Evolutionary conservation across 495 filamentous ascomycete genomes (phyloP).

Genomic region (Penicillium bialowiezense): DNA sequence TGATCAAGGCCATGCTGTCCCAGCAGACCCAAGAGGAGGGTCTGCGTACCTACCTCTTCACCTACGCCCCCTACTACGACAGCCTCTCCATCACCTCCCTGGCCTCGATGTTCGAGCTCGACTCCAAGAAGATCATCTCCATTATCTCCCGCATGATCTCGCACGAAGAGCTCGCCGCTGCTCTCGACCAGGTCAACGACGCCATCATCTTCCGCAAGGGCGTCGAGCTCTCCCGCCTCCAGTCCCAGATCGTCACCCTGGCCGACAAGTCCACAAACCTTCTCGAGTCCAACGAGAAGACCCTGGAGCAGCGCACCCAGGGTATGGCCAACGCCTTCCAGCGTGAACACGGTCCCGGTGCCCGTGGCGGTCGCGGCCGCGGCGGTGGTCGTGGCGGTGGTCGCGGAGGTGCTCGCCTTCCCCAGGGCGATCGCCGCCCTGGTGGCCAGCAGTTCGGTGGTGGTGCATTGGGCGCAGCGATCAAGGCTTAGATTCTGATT

Average conservation of each 20-base stretch:
- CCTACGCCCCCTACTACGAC: constrained; percentile 98
- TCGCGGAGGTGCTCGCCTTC: constrained; percentile 59
- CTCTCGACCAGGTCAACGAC: constrained; percentile 94
- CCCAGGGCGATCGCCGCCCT: constrained; percentile 47
- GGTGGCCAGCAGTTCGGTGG: constrained; percentile 62
- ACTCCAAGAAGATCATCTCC: constrained; percentile 82
- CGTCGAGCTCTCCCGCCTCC: constrained; percentile 92
- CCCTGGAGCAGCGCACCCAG: constrained; percentile 92
- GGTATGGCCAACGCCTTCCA: constrained; percentile 94
- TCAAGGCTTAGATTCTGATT: constrained; percentile 54
- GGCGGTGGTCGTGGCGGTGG: constrained; percentile 68
- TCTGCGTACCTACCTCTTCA: constrained; percentile 97
- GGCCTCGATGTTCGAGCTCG: constrained; percentile 90
- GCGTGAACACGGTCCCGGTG: constrained; percentile 73
- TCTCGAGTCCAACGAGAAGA: constrained; percentile 96
- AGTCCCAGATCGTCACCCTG: constrained; percentile 89
- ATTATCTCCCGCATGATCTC: constrained; percentile 99
- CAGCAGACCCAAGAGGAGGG: constrained; percentile 98
- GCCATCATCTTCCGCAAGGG: constrained; percentile 99
- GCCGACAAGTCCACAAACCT: constrained; percentile 93
- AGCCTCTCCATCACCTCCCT: constrained; percentile 84
- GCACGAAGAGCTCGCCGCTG: constrained; percentile 94
- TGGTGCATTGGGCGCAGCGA: constrained; percentile 62
- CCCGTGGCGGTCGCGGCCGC: constrained; percentile 63
- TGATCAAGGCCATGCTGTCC: constrained; percentile 94